Evolutionary conservation across 768 basidiomycete genomes (phyloP), one percentile per base, ranked within the genome.

Genomic region (Amanita rimosa): DNA sequence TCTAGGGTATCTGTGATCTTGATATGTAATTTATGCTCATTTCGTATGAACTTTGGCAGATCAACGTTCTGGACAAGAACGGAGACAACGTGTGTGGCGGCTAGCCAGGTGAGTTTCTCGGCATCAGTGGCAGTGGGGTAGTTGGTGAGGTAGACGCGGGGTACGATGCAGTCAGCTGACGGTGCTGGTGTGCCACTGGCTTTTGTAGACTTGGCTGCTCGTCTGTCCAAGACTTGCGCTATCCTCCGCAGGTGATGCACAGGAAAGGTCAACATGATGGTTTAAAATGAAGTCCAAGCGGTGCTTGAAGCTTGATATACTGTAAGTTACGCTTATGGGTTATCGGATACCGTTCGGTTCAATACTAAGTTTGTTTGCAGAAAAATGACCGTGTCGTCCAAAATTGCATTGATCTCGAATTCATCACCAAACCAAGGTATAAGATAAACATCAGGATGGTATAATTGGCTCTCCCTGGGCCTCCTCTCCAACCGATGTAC

Each of bases 31-130:
- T 7, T 31, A 31, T 11, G 29, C 29, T 31, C 29, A 8, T 11
- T 31, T 31, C 64, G 29, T 31, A 31, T 31, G 29, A 31, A 31
- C 14, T 65, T 62, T 6, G 76, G 76, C 50, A 79, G 64, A 31
- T 31, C 29, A 31, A 31, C 11, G n/a, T 31, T 63, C 33, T 64
- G 54, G 49, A 86, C 83, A 40, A 87, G 52, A 29, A 81, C 72
- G 22, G 80, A 83, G 21, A 89, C 62, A 52, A 89, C 66, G 63
- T 89, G 87, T 1, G 86, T 89, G 53, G 87, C 76, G 9, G 82
- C 81, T 4, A 85, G 72, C 19, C 63, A 63, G 11, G 54, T 50
- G n/a, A 86, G 66, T 49, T 70, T 68, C 4, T 68, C 66, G 7
- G 60, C 61, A 56, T 78, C 63, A 24, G 60, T 61, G 14, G 81